Base-by-base conservation (phyloP, 495 filamentous ascomycete species). In the Xylaria venustula region DNA sequence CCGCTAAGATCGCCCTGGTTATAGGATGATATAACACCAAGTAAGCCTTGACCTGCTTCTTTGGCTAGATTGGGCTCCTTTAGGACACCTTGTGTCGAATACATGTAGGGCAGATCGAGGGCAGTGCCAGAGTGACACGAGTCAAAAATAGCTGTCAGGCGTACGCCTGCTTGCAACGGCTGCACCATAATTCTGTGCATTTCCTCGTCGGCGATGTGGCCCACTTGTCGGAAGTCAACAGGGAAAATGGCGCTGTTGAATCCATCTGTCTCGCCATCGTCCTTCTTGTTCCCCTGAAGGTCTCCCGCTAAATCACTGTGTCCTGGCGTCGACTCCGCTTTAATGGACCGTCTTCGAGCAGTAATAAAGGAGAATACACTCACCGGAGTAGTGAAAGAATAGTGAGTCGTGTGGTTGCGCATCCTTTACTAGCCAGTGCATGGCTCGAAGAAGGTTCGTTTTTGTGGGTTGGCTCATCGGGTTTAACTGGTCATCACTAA, bases 181-280 rank as follows among this genome's bases (percentile, higher is more conserved):
- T 78, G 79, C 48, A 98, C 94, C 92, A 98, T 95, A 72, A 98
- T 97, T 54, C 89, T 83, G 72, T 98, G 94, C 92, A 98, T 96
- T 77, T 98, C 93, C 67, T 98, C 94, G 72, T 98, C 94, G 58
- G 95, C 91, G 65, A 98, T 97, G 73, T 97, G 94, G 3, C 94
- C 94, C 41, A 88, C 88, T 55, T 83, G 81, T 37, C 91, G 81
- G 81, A 96, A 98, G 71, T 98, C 94, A 3, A 97, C 92, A 2
- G 94, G 94, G 72, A 97, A 98, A 69, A 98, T 95, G 45, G 97
- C 95, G 75, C 98, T 95, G 67, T 98, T 95, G 68, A 96, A 96
- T 59, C 93, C 93, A 66, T 97, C 92, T 12, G 92, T 88, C 75
- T 97, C 92, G 68, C 96, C 92, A 14, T 92, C 94, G 64, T 98